phyloP scores from a whole-genome alignment of 2,329 filamentous ascomycete genomes.

The Pseudogymnoascus pannorum region DNA sequence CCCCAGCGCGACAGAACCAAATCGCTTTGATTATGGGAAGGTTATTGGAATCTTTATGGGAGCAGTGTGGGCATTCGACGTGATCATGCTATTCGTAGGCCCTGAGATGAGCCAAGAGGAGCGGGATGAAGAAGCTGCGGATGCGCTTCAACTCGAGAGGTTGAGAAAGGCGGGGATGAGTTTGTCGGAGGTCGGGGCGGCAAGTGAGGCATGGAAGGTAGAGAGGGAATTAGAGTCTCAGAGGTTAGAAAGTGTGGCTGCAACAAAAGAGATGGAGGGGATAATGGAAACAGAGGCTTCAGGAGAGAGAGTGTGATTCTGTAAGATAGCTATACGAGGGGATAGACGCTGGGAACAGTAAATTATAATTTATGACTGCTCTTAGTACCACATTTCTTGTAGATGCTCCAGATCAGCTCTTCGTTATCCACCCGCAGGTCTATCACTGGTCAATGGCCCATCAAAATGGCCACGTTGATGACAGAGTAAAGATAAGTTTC shows the following conservation, averaged over 20 bases:
- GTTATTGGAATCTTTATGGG: slow-evolving; percentile 87
- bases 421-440: not conserved
- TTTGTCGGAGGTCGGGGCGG: not conserved
- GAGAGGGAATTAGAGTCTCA: not conserved
- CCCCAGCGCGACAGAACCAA: slow-evolving; percentile 37
- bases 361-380: not conserved
- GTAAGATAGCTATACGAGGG: slow-evolving; percentile 26
- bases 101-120: slow-evolving; percentile 29
- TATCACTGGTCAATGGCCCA: not conserved
- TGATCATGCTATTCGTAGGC: slow-evolving; percentile 39
- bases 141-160: not conserved
- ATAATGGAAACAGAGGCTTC: not conserved
- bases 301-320: not conserved
- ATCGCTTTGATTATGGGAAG: slow-evolving; percentile 64
- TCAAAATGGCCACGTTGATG: not conserved
- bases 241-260: not conserved
- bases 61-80: slow-evolving; percentile 60
- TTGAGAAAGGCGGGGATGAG: not conserved
- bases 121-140: not conserved
- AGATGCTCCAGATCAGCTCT: not conserved
- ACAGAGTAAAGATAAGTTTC: not conserved
- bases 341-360: slow-evolving; percentile 24
- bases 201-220: not conserved
- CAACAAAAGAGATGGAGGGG: not conserved
- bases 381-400: not conserved